Conservation (phyloP, 1,139 yeast species). For the Lodderomyces elongisporus region DNA sequence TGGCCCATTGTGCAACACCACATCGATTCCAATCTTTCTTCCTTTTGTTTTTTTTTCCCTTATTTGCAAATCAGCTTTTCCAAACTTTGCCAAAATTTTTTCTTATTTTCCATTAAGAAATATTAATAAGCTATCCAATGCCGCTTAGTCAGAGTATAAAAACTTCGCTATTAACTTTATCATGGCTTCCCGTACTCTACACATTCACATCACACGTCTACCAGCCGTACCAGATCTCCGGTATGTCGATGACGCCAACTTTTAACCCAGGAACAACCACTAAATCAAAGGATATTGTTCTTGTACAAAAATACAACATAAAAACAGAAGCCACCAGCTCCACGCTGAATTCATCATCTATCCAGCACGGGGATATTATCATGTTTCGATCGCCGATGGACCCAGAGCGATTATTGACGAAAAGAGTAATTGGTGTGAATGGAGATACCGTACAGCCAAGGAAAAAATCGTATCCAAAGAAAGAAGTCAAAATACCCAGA, state of each 20-base stretch:
- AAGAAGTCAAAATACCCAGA: conserved; percentile 58
- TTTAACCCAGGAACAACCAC: conserved; percentile 62
- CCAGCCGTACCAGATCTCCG: conserved; percentile 74
- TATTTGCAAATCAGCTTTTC: no score
- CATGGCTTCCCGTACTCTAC: conserved; percentile 79
- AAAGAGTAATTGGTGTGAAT: conserved; percentile 69
- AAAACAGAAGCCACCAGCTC: conserved; percentile 35
- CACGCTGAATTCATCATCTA: conserved; percentile 17
- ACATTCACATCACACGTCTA: conserved; percentile 67
- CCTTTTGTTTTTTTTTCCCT: no score
- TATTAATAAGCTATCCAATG: no score
- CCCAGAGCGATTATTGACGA: conserved; percentile 69
- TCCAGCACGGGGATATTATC: conserved; percentile 66
- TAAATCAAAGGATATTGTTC: conserved; percentile 58
- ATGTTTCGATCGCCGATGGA: conserved; percentile 73
- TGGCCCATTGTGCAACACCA: no score
- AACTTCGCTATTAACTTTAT: conserved; percentile 27
- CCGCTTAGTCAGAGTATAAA: conserved; percentile 13
- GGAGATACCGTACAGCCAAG: conserved; percentile 65
- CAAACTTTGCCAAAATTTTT: no score
- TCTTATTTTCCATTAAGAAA: no score
- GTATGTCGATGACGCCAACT: conserved; percentile 86
- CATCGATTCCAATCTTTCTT: no score
- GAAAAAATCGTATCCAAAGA: conserved; percentile 58
- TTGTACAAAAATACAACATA: conserved; percentile 62